Evolutionary conservation across 768 basidiomycete species (phyloP).

Genomic region (Amanita rimosa): DNA sequence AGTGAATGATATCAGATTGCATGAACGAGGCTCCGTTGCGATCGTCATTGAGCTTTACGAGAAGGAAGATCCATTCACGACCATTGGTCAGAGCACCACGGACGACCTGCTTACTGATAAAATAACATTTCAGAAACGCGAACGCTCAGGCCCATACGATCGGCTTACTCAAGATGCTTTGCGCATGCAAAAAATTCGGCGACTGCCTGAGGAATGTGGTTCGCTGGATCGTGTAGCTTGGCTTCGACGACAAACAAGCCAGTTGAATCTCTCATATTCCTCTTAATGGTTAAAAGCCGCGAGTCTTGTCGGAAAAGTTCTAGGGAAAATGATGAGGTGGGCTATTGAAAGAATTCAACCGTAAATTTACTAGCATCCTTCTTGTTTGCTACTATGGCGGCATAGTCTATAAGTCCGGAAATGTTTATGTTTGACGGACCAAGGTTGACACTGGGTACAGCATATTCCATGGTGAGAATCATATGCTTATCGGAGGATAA

Average conservation of each 20-base stretch:
- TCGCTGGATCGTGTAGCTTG: slow-evolving; percentile 7
- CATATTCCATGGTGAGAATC: slow-evolving; percentile 12
- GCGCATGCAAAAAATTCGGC: slow-evolving; percentile 11
- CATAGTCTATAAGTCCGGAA: too few species aligned
- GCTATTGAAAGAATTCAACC: too few species aligned
- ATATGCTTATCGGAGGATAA: slow-evolving; percentile 10
- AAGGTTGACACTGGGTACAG: slow-evolving; percentile 7
- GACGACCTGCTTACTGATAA: slow-evolving; percentile 12
- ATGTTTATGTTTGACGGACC: not conserved
- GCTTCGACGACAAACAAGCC: slow-evolving; percentile 5
- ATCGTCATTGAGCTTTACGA: slow-evolving; percentile 11
- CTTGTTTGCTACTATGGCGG: too few species aligned
- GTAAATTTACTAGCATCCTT: too few species aligned
- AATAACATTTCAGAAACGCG: slow-evolving; percentile 6
- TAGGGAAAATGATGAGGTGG: slow-evolving; percentile 1
- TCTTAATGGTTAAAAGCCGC: slow-evolving; percentile 7
- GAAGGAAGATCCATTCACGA: slow-evolving; percentile 14
- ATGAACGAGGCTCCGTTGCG: slow-evolving; percentile 11
- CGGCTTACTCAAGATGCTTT: slow-evolving; percentile 11
- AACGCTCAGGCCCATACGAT: slow-evolving; percentile 6
- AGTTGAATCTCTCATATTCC: slow-evolving; percentile 9
- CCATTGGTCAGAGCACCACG: slow-evolving; percentile 14
- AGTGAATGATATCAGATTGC: slow-evolving; percentile 9
- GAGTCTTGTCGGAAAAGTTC: slow-evolving; percentile 6
- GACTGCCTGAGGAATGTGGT: slow-evolving; percentile 11